Evolutionary conservation across 2,329 filamentous ascomycete species (phyloP), one percentile per base, ranked within the genome.

Genomic region (Penicillium polonicum): DNA sequence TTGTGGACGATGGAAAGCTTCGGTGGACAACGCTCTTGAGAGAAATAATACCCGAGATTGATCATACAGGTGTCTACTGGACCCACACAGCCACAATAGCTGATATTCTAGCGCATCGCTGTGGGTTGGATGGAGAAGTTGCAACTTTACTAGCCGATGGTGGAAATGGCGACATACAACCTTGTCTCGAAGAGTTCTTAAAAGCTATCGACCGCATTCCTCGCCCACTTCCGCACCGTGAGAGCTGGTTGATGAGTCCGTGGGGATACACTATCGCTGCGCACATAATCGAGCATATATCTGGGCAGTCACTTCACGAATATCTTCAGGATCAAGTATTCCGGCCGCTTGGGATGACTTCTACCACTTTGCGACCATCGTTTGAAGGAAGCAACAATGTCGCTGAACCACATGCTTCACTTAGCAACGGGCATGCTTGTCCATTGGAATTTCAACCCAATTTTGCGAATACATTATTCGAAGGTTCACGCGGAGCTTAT

Each of bases 191-290:
- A 17, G 31, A n/a, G 12, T 12, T 52, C 1, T 35, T 45, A 5
- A 33, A 52, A 31, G 15, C n/a, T 5, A 5, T 41, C 12, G 25
- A 51, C 7, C 21, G 19, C 25, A 45, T 56, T n/a, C 54, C 54
- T 44, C n/a, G 10, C 5, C 15, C 48, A 8, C 29, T 49, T 23
- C 21, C 31, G 6, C 12, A 38, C 17, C 46, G 54, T 10, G 36
- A 45, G 17, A 23, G 10, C 23, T 56, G 54, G 54, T 8, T 10
- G 8, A 43, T 36, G 10, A 27, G 31, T 17, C 19, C 33, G 2
- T 56, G 54, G 54, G 48, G 23, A 21, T 56, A 56, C 27, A 36
- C 48, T 3, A 31, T 56, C 12, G 54, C 54, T 25, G 31, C 27
- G 13, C 25, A 45, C 9, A 29, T 56, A 19, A 45, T 56, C 25